Evolutionary conservation across 805 yeast genomes (phyloP), one percentile per base, ranked within the genome.

Genomic region (Wickerhamiella galacta): DNA sequence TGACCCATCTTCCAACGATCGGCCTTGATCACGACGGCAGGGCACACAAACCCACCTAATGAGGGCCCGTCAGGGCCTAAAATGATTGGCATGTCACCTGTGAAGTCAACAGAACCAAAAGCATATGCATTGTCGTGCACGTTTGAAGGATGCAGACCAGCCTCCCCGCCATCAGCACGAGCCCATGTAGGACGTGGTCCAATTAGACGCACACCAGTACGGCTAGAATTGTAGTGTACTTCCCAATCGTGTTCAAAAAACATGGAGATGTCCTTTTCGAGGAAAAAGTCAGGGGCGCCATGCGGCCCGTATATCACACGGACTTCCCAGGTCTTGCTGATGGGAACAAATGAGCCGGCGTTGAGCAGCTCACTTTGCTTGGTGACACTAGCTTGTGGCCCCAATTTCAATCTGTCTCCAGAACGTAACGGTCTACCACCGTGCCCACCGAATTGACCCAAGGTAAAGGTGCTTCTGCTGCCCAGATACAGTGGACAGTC

Each of bases 1-100:
- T 87, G 96, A 29, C 98, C 98, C 51, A 90, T 79, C 61, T 90
- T 90, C 96, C 96, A 87, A 76, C 90, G 72, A 60, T 90, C 98
- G 25, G 92, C 81, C 49, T 83, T 92, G 11, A 82, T 79, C 42
- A 90, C 93, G 39, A 90, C 95, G 6, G 93, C 95, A 51, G 83
- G 77, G 57, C 96, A 87, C 21, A 87, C 95, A 51, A 87, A 90
- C 1, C 98, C 98, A 50, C 98, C 96, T 36, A 87, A 68, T 7
- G 94, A 79, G 27, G 98, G 96, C 41, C 96, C 96, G 58, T 87
- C 98, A 52, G 95, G 81, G 3, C 96, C 82, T 54, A 87, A 66
- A 42, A 87, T 83, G 21, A 87, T 96, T 1, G 96, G 96, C 57
- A 87, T 95, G 58, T 90, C 96, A 57, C 98, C 98, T 21, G 96